Conservation (phyloP, 108 stramenopile genomes). For the Skeletonema tropicum region DNA sequence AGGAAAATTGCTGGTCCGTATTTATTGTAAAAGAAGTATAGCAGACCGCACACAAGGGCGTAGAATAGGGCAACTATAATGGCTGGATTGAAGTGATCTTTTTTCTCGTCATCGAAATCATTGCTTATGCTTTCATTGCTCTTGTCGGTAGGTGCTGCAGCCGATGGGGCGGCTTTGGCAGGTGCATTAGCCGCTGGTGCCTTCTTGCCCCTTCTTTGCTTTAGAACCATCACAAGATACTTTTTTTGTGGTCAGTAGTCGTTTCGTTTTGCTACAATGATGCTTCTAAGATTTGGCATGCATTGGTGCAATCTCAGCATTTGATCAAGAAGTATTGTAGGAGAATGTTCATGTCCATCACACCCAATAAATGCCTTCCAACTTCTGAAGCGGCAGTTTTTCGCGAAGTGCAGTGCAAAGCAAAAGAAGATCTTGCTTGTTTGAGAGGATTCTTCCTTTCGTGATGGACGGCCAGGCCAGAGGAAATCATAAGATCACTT, state of each 20-base stretch:
- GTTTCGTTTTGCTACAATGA: neutral
- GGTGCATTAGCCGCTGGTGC: neutral
- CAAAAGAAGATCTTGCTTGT: too few relatives aligned
- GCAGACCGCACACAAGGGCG: slow-evolving; percentile 3
- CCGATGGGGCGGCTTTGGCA: neutral
- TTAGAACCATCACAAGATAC: neutral
- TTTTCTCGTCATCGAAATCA: neutral
- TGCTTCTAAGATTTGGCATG: neutral
- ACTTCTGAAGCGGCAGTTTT: too few relatives aligned
- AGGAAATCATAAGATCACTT: too few relatives aligned
- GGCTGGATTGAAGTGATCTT: slow-evolving; percentile 4
- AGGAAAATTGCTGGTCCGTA: slow-evolving; percentile 16
- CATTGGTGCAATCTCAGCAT: too few relatives aligned
- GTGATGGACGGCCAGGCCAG: too few relatives aligned
- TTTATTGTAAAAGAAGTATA: slow-evolving; percentile 8
- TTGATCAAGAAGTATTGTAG: too few relatives aligned
- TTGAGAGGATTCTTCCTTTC: too few relatives aligned
- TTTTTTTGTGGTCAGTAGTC: neutral
- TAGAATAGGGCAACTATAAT: slow-evolving; percentile 6
- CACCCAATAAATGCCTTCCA: too few relatives aligned
- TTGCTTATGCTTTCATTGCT: too few relatives aligned
- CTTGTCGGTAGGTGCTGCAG: too few relatives aligned
- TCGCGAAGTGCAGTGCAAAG: too few relatives aligned
- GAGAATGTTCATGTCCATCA: too few relatives aligned
- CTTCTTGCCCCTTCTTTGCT: slow-evolving; percentile 4